Evolutionary conservation across 768 basidiomycete species (phyloP).

Genomic region (Punctularia strigosozonata): DNA sequence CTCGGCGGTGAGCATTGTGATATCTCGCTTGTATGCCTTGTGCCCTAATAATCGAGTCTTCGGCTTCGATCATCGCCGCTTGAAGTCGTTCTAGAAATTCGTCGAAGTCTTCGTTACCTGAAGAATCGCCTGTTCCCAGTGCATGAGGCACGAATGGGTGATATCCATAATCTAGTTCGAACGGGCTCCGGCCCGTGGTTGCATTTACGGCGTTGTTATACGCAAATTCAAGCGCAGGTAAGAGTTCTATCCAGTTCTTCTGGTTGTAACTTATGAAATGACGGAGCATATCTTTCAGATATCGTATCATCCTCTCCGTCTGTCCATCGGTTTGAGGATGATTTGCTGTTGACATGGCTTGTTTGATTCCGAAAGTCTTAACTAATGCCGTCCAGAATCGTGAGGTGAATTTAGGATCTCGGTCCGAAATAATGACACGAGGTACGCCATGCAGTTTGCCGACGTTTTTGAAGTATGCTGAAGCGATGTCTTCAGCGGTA

Average conservation of each 20-base stretch:
- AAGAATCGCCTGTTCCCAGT: too few species aligned
- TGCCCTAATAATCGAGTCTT: too few species aligned
- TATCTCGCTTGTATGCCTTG: too few species aligned
- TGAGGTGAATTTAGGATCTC: slow-evolving; percentile 3
- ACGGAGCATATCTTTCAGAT: slow-evolving; percentile 21
- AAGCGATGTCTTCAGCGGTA: too few species aligned
- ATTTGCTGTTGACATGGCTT: slow-evolving; percentile 18
- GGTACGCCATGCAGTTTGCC: slow-evolving; percentile 6
- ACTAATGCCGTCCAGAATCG: slow-evolving; percentile 18
- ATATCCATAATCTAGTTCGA: slow-evolving; percentile 14
- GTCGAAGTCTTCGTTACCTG: too few species aligned
- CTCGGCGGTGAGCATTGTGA: too few species aligned
- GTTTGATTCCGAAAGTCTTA: slow-evolving; percentile 7
- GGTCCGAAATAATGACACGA: slow-evolving; percentile 4
- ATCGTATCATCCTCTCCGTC: slow-evolving; percentile 23
- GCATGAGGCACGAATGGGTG: too few species aligned
- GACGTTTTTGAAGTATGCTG: too few species aligned
- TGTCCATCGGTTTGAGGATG: slow-evolving; percentile 30
- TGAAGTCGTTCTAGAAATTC: too few species aligned
- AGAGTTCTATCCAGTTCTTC: slow-evolving; percentile 18
- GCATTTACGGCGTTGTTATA: slow-evolving; percentile 21
- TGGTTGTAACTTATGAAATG: slow-evolving; percentile 16
- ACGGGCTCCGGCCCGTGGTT: slow-evolving; percentile 14
- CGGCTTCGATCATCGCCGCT: too few species aligned
- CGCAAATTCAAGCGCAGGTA: slow-evolving; percentile 19